A percentile compares a stretch with the other conserved stretches of the same genome.
phyloP scores from a whole-genome alignment of 2,329 filamentous ascomycete species.

The Phyllosticta citriasiana region DNA sequence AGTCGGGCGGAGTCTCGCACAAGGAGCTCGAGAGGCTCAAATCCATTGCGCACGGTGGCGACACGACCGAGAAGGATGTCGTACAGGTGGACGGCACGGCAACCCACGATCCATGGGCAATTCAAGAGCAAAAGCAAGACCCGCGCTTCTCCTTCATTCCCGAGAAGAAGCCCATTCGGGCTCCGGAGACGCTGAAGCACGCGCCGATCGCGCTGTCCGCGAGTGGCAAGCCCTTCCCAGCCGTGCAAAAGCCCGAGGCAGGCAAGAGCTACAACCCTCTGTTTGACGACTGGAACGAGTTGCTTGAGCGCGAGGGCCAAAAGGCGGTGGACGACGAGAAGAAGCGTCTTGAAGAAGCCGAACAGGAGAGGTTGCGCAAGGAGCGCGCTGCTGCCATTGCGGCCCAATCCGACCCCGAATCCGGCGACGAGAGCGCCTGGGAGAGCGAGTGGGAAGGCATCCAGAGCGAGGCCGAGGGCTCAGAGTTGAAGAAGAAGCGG shows the following conservation, averaged over 20 bases:
- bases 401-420: constrained; percentile 62
- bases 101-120: constrained; percentile 70
- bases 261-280: constrained; percentile 89
- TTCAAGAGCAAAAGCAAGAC: constrained; percentile 40
- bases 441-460: constrained; percentile 67
- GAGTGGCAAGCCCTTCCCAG: constrained; percentile 67
- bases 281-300: constrained; percentile 74
- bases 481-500: constrained; percentile 60
- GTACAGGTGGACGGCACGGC: constrained; percentile 48
- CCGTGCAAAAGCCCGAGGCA: constrained; percentile 67
- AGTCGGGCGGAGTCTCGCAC: constrained; percentile 63
- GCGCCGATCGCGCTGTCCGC: constrained; percentile 74
- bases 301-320: constrained; percentile 63
- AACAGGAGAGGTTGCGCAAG: constrained; percentile 55
- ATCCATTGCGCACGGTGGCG: constrained; percentile 64
- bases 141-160: constrained; percentile 56
- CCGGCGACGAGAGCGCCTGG: constrained; percentile 88
- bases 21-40: constrained; percentile 75
- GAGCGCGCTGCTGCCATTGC: constrained; percentile 65
- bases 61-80: constrained; percentile 40
- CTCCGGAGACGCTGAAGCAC: constrained; percentile 64
- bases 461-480: constrained; percentile 31
- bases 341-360: constrained; percentile 57
- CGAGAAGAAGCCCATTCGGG: constrained; percentile 54
- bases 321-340: constrained; percentile 72